A percentile compares a stretch with the other conserved stretches of the same genome.
Evolutionary conservation across 2,329 filamentous ascomycete genomes (phyloP).

Genomic region (Cordyceps cateniannulata): DNA sequence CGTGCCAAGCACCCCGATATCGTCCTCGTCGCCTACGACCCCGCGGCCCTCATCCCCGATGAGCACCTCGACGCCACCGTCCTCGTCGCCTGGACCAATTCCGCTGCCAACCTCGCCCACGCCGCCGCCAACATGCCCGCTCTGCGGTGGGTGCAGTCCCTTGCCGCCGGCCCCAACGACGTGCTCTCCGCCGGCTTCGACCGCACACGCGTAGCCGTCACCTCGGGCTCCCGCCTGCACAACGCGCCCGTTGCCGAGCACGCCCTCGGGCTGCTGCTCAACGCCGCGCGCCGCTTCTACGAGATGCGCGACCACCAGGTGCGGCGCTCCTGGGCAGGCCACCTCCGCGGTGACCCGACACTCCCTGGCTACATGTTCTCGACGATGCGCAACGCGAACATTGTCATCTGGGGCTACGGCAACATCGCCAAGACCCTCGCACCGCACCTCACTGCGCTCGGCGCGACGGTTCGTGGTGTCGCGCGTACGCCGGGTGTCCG

Average conservation of each 20-base stretch:
- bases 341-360: slow-evolving; percentile 49
- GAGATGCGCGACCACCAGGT: slow-evolving; percentile 58
- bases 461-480: slow-evolving; percentile 52
- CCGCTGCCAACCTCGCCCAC: slow-evolving; percentile 49
- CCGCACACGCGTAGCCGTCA: slow-evolving; percentile 40
- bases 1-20: background rate
- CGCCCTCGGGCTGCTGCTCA: slow-evolving; percentile 50
- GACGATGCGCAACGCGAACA: slow-evolving; percentile 50
- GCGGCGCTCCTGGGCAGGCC: slow-evolving; percentile 50
- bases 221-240: slow-evolving; percentile 57
- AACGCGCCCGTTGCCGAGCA: slow-evolving; percentile 61
- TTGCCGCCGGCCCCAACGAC: slow-evolving; percentile 61
- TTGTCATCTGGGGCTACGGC: slow-evolving; percentile 59
- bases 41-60: slow-evolving; percentile 48
- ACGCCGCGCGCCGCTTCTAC: slow-evolving; percentile 49
- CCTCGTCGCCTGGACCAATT: slow-evolving; percentile 58
- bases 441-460: slow-evolving; percentile 47
- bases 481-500: slow-evolving; percentile 51
- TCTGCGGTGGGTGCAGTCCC: slow-evolving; percentile 59
- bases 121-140: slow-evolving; percentile 49
- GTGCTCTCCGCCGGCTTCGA: slow-evolving; percentile 57
- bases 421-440: slow-evolving; percentile 58
- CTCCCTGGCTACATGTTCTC: slow-evolving; percentile 52
- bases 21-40: slow-evolving; percentile 40
- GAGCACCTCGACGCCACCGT: slow-evolving; percentile 53